These are phyloP conservation scores for Butyriboletus loyo DNA, from an alignment of 768 basidiomycete genomes.

Conservation along the genomic window DNA sequence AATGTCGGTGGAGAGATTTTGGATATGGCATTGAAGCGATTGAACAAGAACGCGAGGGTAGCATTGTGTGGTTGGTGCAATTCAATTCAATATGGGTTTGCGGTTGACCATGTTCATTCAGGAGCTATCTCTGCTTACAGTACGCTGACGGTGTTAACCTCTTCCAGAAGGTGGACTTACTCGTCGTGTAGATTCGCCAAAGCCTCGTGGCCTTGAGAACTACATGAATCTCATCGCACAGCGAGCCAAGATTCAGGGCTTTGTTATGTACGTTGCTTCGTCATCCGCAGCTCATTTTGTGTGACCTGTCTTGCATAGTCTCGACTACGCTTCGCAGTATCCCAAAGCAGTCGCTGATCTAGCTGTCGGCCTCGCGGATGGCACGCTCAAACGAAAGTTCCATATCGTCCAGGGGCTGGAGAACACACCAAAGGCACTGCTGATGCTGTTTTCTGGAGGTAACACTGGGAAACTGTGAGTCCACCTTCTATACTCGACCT, in stretches of 20 bases:
- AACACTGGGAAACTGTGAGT: conserved; percentile 76
- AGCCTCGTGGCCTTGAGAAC: conserved; percentile 62
- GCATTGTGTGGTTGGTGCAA: conserved; percentile 70
- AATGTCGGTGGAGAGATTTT: conserved; percentile 82
- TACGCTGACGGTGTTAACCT: conserved; percentile 34
- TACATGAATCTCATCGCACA: conserved; percentile 71
- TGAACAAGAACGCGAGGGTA: conserved; percentile 78
- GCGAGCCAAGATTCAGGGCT: conserved; percentile 80
- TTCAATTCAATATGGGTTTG: neutral
- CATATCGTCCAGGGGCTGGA: conserved; percentile 77
- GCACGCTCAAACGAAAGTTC: conserved; percentile 76
- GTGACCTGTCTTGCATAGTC: conserved; percentile 37
- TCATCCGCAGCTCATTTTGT: no score
- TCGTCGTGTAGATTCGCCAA: conserved; percentile 44
- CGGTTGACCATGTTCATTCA: conserved; percentile 28
- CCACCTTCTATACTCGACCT: neutral
- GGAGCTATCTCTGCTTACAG: conserved; percentile 87
- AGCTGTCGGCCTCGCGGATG: conserved; percentile 54
- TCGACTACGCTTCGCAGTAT: conserved; percentile 70
- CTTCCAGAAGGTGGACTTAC: neutral
- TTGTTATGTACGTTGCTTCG: conserved; percentile 60
- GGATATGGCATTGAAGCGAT: conserved; percentile 67
- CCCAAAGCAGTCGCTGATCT: conserved; percentile 57
- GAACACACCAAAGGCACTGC: conserved; percentile 67
- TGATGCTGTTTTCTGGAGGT: conserved; percentile 68